Evolutionary conservation across 2,329 filamentous ascomycete genomes (phyloP).

Genomic region (Pseudocercospora fijiensis): DNA sequence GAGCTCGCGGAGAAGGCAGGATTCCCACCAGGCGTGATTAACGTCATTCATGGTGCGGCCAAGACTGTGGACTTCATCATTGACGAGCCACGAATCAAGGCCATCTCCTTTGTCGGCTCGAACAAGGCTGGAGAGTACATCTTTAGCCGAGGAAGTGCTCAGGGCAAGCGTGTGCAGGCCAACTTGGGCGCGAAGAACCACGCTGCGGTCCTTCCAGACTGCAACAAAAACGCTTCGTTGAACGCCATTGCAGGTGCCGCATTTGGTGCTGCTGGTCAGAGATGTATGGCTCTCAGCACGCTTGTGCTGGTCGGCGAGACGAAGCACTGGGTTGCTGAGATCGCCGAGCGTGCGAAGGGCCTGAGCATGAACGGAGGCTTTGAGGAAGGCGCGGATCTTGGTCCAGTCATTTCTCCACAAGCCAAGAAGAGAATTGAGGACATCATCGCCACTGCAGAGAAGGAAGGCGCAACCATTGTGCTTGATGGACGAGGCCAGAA

Average conservation of each 20-base stretch:
- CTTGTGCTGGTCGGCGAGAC: constrained; percentile 82
- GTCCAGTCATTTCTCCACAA: constrained; percentile 77
- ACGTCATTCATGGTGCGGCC: constrained; percentile 77
- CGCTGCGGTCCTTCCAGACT: constrained; percentile 77
- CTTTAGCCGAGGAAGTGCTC: constrained; percentile 72
- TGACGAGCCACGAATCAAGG: constrained; percentile 81
- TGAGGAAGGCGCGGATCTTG: constrained; percentile 74
- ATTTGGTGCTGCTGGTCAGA: constrained; percentile 80
- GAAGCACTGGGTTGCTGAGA: constrained; percentile 75
- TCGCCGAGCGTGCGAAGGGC: constrained; percentile 71
- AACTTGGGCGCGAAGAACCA: constrained; percentile 90
- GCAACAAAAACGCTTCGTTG: constrained; percentile 85
- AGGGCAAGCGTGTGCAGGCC: constrained; percentile 84
- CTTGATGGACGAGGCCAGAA: constrained; percentile 75
- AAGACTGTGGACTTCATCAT: constrained; percentile 83
- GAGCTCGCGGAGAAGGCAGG: constrained; percentile 78
- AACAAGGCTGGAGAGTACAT: constrained; percentile 91
- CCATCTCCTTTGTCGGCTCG: constrained; percentile 79
- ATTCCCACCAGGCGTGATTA: constrained; percentile 78
- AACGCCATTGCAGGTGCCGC: constrained; percentile 82
- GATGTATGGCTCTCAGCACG: constrained; percentile 83
- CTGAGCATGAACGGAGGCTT: constrained; percentile 79
- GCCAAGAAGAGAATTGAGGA: constrained; percentile 76
- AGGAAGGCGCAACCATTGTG: constrained; percentile 78
- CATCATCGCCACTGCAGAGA: constrained; percentile 72